Conservation (phyloP, 805 yeast species). For the Wickerhamiella hasegawae region DNA sequence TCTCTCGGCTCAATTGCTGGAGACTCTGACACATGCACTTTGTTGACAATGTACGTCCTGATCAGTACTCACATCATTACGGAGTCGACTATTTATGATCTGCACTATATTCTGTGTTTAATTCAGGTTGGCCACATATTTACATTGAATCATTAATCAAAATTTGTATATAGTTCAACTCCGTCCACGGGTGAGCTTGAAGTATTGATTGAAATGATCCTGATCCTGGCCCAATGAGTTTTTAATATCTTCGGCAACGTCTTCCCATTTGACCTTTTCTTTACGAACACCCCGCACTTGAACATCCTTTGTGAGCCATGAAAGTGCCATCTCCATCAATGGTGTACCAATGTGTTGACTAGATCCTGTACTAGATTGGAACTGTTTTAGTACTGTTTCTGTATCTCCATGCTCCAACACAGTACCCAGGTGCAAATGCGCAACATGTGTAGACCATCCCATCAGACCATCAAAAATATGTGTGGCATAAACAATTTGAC, state of each 20-base stretch:
- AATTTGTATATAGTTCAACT: too few species aligned
- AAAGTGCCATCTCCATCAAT: slow-evolving; percentile 21
- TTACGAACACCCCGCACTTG: slow-evolving; percentile 38
- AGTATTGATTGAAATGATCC: slow-evolving; percentile 19
- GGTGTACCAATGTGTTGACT: slow-evolving; percentile 13
- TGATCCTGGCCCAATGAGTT: slow-evolving; percentile 9
- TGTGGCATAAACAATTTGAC: slow-evolving; percentile 81
- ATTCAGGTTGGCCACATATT: too few species aligned
- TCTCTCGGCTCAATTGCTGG: too few species aligned
- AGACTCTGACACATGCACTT: too few species aligned
- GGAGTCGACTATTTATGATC: too few species aligned
- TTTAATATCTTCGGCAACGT: slow-evolving; percentile 24
- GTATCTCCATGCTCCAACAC: slow-evolving; percentile 21
- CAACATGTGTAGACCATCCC: slow-evolving; percentile 72
- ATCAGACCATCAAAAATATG: slow-evolving; percentile 94
- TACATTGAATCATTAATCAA: too few species aligned
- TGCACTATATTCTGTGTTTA: too few species aligned
- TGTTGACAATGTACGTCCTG: too few species aligned
- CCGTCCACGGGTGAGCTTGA: slow-evolving; percentile 16
- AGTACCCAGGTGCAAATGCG: slow-evolving; percentile 61
- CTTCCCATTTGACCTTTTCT: slow-evolving; percentile 41
- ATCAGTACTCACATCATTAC: too few species aligned
- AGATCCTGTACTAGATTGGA: background rate
- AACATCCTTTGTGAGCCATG: slow-evolving; percentile 26
- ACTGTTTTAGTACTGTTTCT: slow-evolving; percentile 11